Conservation (phyloP, 179 eudicot genomes). For the Camellia oleifera region DNA sequence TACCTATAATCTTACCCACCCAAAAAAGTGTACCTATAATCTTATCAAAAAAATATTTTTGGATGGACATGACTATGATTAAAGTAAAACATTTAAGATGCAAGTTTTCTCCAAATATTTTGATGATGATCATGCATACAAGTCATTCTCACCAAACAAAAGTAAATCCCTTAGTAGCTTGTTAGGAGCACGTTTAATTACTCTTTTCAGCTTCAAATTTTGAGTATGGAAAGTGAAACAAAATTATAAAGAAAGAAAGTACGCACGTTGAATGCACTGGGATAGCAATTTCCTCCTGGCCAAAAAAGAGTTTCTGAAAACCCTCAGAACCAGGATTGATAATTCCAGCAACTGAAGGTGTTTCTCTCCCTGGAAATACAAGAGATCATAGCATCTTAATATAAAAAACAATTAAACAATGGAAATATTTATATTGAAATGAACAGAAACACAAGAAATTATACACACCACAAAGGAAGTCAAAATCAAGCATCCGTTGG, state of each 20-base stretch:
- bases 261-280: constrained; percentile 92
- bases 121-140: background rate
- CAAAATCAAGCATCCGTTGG: constrained; percentile 99
- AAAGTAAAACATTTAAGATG: background rate
- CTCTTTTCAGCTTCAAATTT: background rate
- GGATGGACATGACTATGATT: background rate
- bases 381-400: background rate
- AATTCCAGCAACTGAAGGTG: constrained; percentile 99
- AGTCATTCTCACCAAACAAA: background rate
- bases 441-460: background rate
- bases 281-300: constrained; percentile 99
- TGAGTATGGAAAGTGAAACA: background rate
- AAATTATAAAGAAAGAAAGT: background rate
- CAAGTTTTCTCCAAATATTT: background rate
- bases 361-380: constrained; percentile 72
- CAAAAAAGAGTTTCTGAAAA: constrained; percentile 93
- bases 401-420: background rate
- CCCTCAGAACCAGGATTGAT: constrained; percentile 98
- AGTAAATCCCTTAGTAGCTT: background rate
- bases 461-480: constrained; percentile 89
- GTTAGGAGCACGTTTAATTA: background rate
- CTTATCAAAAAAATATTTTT: background rate
- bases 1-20: background rate
- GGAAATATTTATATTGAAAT: background rate
- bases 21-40: background rate